A percentile compares a stretch with the other conserved stretches of the same genome.
These are phyloP conservation scores for Saposhnikovia divaricata DNA, from an alignment of 129 eudicot genomes.

Conservation along the genomic window DNA sequence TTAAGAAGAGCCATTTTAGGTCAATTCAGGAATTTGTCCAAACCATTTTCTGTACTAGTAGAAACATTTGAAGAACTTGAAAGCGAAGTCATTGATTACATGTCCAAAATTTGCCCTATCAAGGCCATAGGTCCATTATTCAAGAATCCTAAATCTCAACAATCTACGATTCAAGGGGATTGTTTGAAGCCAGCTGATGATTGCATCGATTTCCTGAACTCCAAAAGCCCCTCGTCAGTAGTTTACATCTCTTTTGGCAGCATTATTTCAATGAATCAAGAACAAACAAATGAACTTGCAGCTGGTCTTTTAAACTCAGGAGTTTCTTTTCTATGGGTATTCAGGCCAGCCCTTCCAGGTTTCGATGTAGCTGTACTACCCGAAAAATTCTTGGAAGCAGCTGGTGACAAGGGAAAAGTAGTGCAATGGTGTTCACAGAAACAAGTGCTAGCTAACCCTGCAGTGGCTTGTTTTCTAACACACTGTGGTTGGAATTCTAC, in stretches of 20 bases:
- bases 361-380: constrained; percentile 27
- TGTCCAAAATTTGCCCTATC: constrained; percentile 34
- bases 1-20: constrained; percentile 31
- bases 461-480: constrained; percentile 63
- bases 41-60: constrained; percentile 53
- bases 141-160: constrained; percentile 22
- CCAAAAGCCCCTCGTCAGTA: constrained; percentile 45
- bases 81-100: constrained; percentile 34
- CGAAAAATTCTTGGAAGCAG: constrained; percentile 38
- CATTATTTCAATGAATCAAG: constrained; percentile 45
- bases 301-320: constrained; percentile 45
- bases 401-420: constrained; percentile 47
- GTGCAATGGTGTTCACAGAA: constrained; percentile 73
- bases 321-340: constrained; percentile 63
- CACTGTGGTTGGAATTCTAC: constrained; percentile 96
- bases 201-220: constrained; percentile 49
- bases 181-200: constrained; percentile 42
- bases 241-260: constrained; percentile 80
- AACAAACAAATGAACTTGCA: constrained; percentile 56
- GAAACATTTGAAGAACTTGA: constrained; percentile 83
- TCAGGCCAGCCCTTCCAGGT: constrained; percentile 13
- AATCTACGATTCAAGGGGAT: constrained; percentile 35
- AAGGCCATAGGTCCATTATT: constrained; percentile 70
- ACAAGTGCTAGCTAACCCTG: constrained; percentile 44
- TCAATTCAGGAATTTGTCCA: constrained; percentile 48